These are phyloP conservation scores for Calamus simplicifolius DNA, from an alignment of 176 grass and related monocot genomes.

Conservation along the genomic window DNA sequence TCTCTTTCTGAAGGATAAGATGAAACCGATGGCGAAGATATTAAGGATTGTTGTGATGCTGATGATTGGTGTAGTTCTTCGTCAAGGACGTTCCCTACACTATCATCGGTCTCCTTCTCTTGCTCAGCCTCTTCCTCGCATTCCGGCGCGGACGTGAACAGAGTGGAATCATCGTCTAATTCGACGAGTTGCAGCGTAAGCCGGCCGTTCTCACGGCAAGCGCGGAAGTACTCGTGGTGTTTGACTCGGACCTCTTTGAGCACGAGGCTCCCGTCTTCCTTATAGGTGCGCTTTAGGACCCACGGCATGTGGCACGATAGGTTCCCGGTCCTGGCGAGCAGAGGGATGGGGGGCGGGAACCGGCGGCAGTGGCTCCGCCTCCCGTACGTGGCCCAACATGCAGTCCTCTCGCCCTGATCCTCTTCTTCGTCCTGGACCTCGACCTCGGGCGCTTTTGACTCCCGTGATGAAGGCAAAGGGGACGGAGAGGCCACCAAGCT, in stretches of 20 bases:
- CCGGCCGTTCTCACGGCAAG: slow-evolving; percentile 3
- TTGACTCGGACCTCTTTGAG: slow-evolving; percentile 17
- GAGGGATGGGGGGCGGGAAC: slow-evolving; percentile 48
- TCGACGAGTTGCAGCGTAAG: slow-evolving; percentile 32
- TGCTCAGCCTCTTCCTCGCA: too few relatives aligned
- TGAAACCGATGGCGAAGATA: too few relatives aligned
- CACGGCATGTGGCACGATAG: slow-evolving; percentile 10
- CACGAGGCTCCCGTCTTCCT: slow-evolving; percentile 33
- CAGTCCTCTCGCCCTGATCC: not conserved
- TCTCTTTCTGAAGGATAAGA: too few relatives aligned
- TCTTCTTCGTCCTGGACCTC: not conserved
- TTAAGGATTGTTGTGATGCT: too few relatives aligned
- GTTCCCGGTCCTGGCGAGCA: slow-evolving; percentile 26
- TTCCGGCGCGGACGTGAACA: too few relatives aligned
- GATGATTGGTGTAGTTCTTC: too few relatives aligned
- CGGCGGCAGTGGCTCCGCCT: not conserved
- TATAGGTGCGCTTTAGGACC: slow-evolving; percentile 25
- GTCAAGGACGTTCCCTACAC: too few relatives aligned
- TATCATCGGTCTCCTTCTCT: too few relatives aligned
- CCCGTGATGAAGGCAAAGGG: not conserved
- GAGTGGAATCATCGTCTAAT: not conserved
- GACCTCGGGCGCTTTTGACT: not conserved
- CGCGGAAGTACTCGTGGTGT: slow-evolving; percentile 24
- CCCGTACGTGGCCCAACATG: slow-evolving; percentile 32
- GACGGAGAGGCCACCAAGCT: not conserved